Conservation (phyloP, 208 protist genomes). For the Acanthamoeba rhysodes region DNA sequence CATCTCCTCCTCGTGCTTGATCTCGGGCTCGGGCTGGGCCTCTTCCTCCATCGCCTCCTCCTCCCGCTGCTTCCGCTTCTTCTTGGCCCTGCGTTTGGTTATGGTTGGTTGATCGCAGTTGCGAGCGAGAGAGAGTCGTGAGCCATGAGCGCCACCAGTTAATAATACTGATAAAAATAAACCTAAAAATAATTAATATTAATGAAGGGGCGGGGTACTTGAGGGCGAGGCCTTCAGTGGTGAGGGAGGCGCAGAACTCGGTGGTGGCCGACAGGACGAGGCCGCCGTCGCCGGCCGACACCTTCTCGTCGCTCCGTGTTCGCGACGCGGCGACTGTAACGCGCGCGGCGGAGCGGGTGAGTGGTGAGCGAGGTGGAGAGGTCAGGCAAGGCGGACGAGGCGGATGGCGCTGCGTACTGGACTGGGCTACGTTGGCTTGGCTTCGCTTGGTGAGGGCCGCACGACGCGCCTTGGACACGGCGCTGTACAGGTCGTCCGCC, state of each 20-base stretch:
- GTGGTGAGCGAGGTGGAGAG: background rate
- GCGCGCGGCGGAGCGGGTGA: background rate
- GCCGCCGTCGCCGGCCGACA: background rate
- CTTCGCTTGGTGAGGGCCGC: background rate
- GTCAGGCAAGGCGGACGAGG: background rate
- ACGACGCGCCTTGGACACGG: conserved; percentile 36
- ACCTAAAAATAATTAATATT: too few species aligned
- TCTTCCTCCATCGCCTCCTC: conserved; percentile 45
- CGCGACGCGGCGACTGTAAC: conserved; percentile 28
- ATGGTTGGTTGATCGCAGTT: too few species aligned
- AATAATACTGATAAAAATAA: too few species aligned
- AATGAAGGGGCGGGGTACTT: background rate
- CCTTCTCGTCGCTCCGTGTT: background rate
- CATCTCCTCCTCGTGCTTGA: background rate
- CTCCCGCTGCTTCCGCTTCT: conserved; percentile 2
- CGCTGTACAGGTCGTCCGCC: conserved; percentile 57
- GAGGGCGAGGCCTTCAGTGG: conserved; percentile 35
- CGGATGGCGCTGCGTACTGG: background rate
- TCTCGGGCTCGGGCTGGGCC: background rate
- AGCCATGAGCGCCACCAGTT: too few species aligned
- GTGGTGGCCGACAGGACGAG: conserved; percentile 18
- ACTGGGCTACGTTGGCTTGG: background rate
- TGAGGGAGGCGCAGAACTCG: conserved; percentile 47
- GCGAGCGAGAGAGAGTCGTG: too few species aligned
- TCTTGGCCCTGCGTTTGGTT: background rate